A percentile compares a stretch with the other conserved stretches of the same genome.
phyloP scores from a whole-genome alignment of 2,329 filamentous ascomycete species.

The Tolypocladium amazonense region DNA sequence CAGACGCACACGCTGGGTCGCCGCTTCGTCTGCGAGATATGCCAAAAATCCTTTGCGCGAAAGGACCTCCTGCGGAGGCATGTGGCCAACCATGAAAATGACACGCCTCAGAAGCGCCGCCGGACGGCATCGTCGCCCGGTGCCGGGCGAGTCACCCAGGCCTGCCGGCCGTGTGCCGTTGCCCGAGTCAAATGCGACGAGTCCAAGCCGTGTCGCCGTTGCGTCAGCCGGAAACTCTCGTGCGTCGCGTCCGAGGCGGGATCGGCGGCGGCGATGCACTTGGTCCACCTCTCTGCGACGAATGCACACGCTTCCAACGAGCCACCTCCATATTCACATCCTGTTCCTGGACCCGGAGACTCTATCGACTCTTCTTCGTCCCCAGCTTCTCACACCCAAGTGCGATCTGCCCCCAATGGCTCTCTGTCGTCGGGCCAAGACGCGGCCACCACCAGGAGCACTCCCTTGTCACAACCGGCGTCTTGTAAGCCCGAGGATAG shows the following conservation, averaged over 20 bases:
- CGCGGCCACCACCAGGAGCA: slow-evolving; percentile 12
- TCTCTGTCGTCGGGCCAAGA: slow-evolving; percentile 9
- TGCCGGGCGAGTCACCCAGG: slow-evolving; percentile 39
- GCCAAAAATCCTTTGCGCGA: slow-evolving; percentile 42
- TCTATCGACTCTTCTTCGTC: slow-evolving; percentile 8
- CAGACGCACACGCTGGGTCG: slow-evolving; percentile 40
- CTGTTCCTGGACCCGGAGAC: not conserved
- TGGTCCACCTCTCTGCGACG: slow-evolving; percentile 30
- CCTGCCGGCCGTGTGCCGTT: slow-evolving; percentile 39
- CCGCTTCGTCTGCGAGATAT: slow-evolving; percentile 37
- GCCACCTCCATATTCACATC: not conserved
- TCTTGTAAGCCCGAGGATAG: slow-evolving; percentile 18
- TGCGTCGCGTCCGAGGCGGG: slow-evolving; percentile 29
- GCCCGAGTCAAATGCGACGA: slow-evolving; percentile 47
- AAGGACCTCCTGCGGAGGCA: slow-evolving; percentile 44
- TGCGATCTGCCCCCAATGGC: slow-evolving; percentile 1
- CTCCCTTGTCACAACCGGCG: slow-evolving; percentile 12
- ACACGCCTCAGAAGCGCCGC: slow-evolving; percentile 35
- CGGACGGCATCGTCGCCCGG: slow-evolving; percentile 32
- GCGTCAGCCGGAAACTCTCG: slow-evolving; percentile 32
- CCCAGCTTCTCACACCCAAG: slow-evolving; percentile 11
- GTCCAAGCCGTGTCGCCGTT: slow-evolving; percentile 41
- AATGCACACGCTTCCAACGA: slow-evolving; percentile 17
- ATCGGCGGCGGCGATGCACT: slow-evolving; percentile 30
- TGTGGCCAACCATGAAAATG: slow-evolving; percentile 39